phyloP scores from a whole-genome alignment of 768 basidiomycete species.

The Hypholoma sublateritium region DNA sequence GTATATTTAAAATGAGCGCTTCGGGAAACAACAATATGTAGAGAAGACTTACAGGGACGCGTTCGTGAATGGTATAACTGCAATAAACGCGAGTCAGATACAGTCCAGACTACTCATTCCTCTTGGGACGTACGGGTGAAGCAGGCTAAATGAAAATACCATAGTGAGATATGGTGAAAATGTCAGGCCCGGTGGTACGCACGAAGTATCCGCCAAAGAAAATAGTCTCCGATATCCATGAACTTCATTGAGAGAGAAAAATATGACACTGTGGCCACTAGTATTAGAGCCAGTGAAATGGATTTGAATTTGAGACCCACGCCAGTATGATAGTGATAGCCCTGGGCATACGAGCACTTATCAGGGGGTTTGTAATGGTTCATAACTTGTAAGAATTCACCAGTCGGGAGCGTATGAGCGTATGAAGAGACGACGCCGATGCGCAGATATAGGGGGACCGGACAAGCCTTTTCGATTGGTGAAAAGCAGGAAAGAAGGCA shows the following conservation, averaged over 20 bases:
- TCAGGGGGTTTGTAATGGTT: neutral
- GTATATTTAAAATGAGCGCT: neutral
- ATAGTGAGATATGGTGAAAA: slow-evolving; percentile 13
- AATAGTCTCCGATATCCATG: slow-evolving; percentile 77
- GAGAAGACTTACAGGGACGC: slow-evolving; percentile 60
- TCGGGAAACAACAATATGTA: neutral
- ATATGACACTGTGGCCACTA: slow-evolving; percentile 44
- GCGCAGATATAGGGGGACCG: slow-evolving; percentile 25
- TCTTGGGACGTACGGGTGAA: slow-evolving; percentile 36
- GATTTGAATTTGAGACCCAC: slow-evolving; percentile 39
- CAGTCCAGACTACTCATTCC: neutral
- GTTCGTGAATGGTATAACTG: slow-evolving; percentile 73
- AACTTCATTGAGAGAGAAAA: slow-evolving; percentile 64
- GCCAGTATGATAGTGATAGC: slow-evolving; percentile 62
- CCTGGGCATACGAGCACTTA: slow-evolving; percentile 41
- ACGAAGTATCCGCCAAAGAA: slow-evolving; percentile 78
- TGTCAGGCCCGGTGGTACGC: slow-evolving; percentile 25
- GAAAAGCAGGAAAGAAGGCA: slow-evolving; percentile 20
- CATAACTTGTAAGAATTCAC: slow-evolving; percentile 34
- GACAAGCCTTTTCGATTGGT: slow-evolving; percentile 12
- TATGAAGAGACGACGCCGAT: slow-evolving; percentile 43
- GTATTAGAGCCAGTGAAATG: neutral
- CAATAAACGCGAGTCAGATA: slow-evolving; percentile 4
- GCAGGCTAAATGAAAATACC: slow-evolving; percentile 28
- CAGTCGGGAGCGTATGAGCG: slow-evolving; percentile 77